A percentile compares a stretch with the other conserved stretches of the same genome.
These are phyloP conservation scores for Aphanomyces euteiches DNA, from an alignment of 352 stramenopile species.

Conservation along the genomic window DNA sequence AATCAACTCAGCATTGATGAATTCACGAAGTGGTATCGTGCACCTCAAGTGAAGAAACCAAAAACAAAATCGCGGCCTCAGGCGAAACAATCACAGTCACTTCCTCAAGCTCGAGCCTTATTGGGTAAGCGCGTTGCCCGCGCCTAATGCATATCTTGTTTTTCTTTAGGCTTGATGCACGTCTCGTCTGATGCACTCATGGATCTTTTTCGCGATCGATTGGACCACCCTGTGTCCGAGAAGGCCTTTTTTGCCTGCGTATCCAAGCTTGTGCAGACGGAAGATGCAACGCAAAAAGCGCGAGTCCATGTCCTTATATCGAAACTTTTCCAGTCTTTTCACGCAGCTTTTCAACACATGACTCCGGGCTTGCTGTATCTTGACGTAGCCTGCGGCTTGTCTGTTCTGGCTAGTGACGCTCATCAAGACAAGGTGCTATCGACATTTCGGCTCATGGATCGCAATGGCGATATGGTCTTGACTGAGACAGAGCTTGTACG, in stretches of 20 bases:
- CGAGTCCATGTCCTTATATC: not conserved
- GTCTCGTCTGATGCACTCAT: not conserved
- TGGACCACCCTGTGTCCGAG: not conserved
- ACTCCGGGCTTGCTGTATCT: not conserved
- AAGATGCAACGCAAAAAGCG: not conserved
- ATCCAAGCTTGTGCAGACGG: not conserved
- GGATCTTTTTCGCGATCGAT: conserved; percentile 1
- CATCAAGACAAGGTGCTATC: conserved; percentile 71
- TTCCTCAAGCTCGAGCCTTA: not conserved
- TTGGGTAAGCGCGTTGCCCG: conserved; percentile 12
- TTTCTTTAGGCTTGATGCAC: not conserved
- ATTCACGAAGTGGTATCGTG: conserved; percentile 32
- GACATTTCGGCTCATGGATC: conserved; percentile 81
- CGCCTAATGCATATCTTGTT: conserved; percentile 16
- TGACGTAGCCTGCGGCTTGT: conserved; percentile 71
- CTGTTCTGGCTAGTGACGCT: conserved; percentile 54
- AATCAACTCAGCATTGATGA: conserved; percentile 35
- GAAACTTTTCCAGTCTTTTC: not conserved
- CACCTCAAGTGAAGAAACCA: not conserved
- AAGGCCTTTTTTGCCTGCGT: conserved; percentile 3
- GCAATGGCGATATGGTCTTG: conserved; percentile 79
- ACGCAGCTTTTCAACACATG: not conserved
- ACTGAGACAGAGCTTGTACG: conserved; percentile 70
- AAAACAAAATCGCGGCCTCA: not conserved
- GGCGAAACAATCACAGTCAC: not conserved